phyloP scores from a whole-genome alignment of 2,329 filamentous ascomycete genomes.

The Paradendryphiella salina region DNA sequence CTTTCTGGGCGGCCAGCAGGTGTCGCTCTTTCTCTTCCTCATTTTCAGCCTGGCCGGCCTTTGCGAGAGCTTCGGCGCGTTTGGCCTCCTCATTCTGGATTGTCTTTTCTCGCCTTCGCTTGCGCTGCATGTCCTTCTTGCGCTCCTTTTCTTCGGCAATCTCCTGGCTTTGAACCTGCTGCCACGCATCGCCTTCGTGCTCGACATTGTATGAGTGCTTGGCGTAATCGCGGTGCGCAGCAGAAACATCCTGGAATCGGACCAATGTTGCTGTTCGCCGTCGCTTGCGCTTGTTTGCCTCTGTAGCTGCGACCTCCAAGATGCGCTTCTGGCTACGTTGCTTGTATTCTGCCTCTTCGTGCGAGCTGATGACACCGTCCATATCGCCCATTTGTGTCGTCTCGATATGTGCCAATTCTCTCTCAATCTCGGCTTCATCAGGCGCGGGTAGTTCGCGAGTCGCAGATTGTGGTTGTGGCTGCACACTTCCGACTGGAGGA shows the following conservation, averaged over 20 bases:
- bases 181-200: slow-evolving; percentile 78
- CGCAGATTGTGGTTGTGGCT: slow-evolving; percentile 19
- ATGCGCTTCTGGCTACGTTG: slow-evolving; percentile 66
- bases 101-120: slow-evolving; percentile 90
- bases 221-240: slow-evolving; percentile 69
- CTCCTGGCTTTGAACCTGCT: slow-evolving; percentile 87
- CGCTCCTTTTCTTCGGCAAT: slow-evolving; percentile 95
- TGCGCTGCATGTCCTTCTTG: slow-evolving; percentile 99
- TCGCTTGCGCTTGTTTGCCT: slow-evolving; percentile 69
- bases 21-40: slow-evolving; percentile 80
- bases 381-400: slow-evolving; percentile 61
- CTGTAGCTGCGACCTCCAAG: slow-evolving; percentile 65
- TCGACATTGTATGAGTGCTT: slow-evolving; percentile 75
- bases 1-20: slow-evolving; percentile 82
- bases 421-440: slow-evolving; percentile 69
- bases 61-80: slow-evolving; percentile 75
- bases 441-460: slow-evolving; percentile 37
- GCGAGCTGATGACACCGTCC: slow-evolving; percentile 57
- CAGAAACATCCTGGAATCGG: slow-evolving; percentile 62
- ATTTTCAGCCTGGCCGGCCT: slow-evolving; percentile 76
- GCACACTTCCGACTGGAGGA: slow-evolving; percentile 25
- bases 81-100: slow-evolving; percentile 86
- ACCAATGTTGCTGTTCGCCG: slow-evolving; percentile 60
- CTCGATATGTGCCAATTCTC: slow-evolving; percentile 64
- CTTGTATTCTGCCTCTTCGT: slow-evolving; percentile 58